A percentile compares a stretch with the other conserved stretches of the same genome.
Conservation (phyloP, 495 filamentous ascomycete genomes). For the Penicillium odoratum region DNA sequence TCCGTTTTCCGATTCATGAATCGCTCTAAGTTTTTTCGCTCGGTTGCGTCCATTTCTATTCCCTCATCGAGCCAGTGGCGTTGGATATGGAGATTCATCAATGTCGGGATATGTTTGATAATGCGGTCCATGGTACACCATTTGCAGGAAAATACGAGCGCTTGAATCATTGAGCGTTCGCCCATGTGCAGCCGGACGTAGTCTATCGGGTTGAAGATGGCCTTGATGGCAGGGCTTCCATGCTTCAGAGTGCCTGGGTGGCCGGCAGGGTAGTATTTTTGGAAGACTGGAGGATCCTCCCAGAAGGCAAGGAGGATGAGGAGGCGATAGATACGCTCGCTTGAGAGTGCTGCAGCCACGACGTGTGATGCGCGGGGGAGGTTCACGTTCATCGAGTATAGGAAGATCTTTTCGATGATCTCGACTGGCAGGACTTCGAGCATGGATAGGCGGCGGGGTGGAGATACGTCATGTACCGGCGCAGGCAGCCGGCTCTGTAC, state of each 20-base stretch:
- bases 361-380: constrained; percentile 45
- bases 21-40: constrained; percentile 21
- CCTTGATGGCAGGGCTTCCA: constrained; percentile 19
- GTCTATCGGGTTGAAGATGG: constrained; percentile 36
- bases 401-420: constrained; percentile 54
- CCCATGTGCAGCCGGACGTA: constrained; percentile 23
- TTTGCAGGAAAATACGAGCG: constrained; percentile 31
- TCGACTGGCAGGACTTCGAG: constrained; percentile 56
- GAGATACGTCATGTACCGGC: not conserved
- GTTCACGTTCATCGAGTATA: constrained; percentile 48
- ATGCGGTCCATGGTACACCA: constrained; percentile 43
- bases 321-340: constrained; percentile 41
- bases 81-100: constrained; percentile 35
- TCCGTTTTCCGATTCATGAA: constrained; percentile 27
- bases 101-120: constrained; percentile 30
- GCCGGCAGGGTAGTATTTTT: not conserved
- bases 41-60: constrained; percentile 23
- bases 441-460: constrained; percentile 25
- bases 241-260: not conserved
- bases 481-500: not conserved
- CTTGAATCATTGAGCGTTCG: constrained; percentile 33
- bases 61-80: constrained; percentile 35
- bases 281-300: constrained; percentile 22
- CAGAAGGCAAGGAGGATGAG: constrained; percentile 45
- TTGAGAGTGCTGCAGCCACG: constrained; percentile 39